Conservation (phyloP, 345 rosid species). For the Limnanthes douglasii region DNA sequence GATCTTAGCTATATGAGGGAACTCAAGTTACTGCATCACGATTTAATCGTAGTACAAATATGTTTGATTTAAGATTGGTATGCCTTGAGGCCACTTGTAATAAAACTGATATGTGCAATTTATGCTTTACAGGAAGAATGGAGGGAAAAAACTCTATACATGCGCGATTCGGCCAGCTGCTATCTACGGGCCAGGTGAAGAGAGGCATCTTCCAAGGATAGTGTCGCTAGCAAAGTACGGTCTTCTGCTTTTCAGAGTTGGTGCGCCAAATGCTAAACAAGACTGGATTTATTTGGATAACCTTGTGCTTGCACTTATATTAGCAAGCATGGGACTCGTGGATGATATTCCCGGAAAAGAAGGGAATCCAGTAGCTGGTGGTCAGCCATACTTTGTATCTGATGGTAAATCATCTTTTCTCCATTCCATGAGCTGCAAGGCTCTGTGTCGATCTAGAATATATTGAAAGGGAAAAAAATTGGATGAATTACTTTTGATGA, state of each 20-base stretch:
- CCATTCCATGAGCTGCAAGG: neutral
- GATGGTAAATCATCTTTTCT: conserved; percentile 44
- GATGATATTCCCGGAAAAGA: conserved; percentile 67
- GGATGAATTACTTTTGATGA: neutral
- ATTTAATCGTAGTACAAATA: too few species aligned
- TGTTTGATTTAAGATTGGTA: too few species aligned
- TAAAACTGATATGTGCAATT: too few species aligned
- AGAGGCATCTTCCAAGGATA: conserved; percentile 83
- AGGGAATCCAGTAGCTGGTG: conserved; percentile 68
- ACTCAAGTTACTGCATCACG: too few species aligned
- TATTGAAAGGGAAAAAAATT: neutral
- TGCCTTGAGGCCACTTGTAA: too few species aligned
- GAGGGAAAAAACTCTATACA: conserved; percentile 40
- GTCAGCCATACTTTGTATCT: conserved; percentile 85
- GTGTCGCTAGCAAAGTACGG: conserved; percentile 58
- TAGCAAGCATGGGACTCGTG: conserved; percentile 89
- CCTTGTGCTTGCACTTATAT: conserved; percentile 60
- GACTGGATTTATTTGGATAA: conserved; percentile 91
- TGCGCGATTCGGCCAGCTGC: conserved; percentile 93
- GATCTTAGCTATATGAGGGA: too few species aligned
- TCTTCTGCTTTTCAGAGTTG: conserved; percentile 41
- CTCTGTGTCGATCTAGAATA: neutral
- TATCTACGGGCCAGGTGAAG: conserved; percentile 91
- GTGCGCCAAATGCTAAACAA: conserved; percentile 51
- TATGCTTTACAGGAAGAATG: conserved; percentile 30